Base-by-base conservation (phyloP, 2,329 filamentous ascomycete genomes). In the Hypoxylon sp. region DNA sequence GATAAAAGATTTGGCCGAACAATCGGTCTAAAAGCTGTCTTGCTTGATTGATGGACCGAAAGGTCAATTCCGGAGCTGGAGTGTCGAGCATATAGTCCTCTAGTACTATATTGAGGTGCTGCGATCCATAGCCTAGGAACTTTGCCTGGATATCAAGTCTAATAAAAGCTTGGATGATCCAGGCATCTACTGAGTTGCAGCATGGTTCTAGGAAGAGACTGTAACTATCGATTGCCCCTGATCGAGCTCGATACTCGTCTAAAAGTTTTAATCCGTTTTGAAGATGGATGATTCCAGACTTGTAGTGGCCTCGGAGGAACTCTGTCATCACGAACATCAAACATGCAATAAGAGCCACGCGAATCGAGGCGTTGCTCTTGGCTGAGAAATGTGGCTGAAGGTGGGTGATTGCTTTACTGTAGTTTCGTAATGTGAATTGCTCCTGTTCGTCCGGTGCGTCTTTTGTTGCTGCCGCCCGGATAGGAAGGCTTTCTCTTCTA, bases 91-190 rank as follows among this genome's bases (percentile, higher is more conserved):
- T 52, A 34, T 49, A 52, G 34, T 58, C 50, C n/a, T 65, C 61
- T 2, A 69, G 38, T 23, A 71, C 41, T 19, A 74, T 57, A 13
- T 61, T 65, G 6, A 74, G 43, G 23, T 51, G 45, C 1, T 60
- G 67, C 9, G 72, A 60, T 21, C 72, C 71, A 25, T 76, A 72
- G 3, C 71, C 71, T 7, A 78, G 74, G 7, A 80, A 65, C 28
- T 73, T 72, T n/a, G 72, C 72, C 48, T 77, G 77, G 2, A 79
- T 49, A 34, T 79, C 73, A 0, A 77, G 60, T 45, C 73, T 71
- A 4, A 75, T 73, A 32, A 86, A 82, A 1, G 77, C 78, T 62
- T 84, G 81, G 2, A 80, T 67, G 14, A 86, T 81, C 76, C 79
- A 82, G 41, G 80, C 76, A 48, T 86, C 82, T 0, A 78, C 71